phyloP scores from a whole-genome alignment of 139 green algal species.

The Limnomonas spitsbergensis region DNA sequence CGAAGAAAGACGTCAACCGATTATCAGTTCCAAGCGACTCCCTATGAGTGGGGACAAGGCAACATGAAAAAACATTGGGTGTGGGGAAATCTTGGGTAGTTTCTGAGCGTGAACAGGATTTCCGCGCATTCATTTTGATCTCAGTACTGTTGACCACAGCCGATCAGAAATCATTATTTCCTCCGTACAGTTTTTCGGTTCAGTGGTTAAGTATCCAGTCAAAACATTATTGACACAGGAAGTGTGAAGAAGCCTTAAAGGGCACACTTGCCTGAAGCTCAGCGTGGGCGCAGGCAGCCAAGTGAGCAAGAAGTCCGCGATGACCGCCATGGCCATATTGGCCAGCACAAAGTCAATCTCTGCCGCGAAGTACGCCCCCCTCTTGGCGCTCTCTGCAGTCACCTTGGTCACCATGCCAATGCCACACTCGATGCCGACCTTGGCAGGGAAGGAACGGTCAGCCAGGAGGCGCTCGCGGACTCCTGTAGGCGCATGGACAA shows the following conservation, averaged over 20 bases:
- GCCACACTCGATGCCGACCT: constrained; percentile 80
- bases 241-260: too few relatives aligned
- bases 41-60: too few relatives aligned
- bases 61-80: too few relatives aligned
- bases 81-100: too few relatives aligned
- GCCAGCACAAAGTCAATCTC: constrained; percentile 89
- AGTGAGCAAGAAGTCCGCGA: constrained; percentile 98
- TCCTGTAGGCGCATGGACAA: constrained; percentile 46
- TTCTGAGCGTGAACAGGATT: too few relatives aligned
- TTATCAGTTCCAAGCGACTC: too few relatives aligned
- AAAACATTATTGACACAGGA: too few relatives aligned
- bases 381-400: constrained; percentile 82
- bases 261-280: constrained; percentile 38
- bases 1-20: constrained; percentile 59
- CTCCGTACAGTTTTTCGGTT: too few relatives aligned
- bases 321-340: constrained; percentile 94
- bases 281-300: constrained; percentile 94
- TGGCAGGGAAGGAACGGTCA: constrained; percentile 87
- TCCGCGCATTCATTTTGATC: too few relatives aligned
- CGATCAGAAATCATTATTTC: too few relatives aligned
- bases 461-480: constrained; percentile 90
- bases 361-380: constrained; percentile 34
- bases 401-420: constrained; percentile 88
- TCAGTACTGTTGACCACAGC: too few relatives aligned
- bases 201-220: too few relatives aligned